Evolutionary conservation across 176 grass and related monocot genomes (phyloP), one percentile per base, ranked within the genome.

Genomic region (Elaeis guineensis): DNA sequence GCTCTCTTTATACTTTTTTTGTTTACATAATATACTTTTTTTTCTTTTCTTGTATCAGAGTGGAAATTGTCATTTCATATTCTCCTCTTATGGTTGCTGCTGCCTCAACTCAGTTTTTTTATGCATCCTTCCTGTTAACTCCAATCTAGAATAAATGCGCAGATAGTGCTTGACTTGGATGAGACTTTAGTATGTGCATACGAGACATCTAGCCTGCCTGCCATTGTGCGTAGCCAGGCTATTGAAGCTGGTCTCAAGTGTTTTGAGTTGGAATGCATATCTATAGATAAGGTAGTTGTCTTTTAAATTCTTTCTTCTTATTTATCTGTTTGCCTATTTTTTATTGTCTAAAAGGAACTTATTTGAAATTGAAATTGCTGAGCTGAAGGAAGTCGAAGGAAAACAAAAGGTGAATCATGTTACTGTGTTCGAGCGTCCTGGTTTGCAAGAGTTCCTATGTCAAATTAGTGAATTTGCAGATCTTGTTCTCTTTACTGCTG

Each of bases 101-200:
- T 44, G 1, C 11, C 11, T 44, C 9, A 44, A 44, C 35, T 2
- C 2, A 44, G 35, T 44, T 44, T 44, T 14, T 44, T 9, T 2
- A 12, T 44, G 35, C 35, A 44, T 3, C 9, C 9, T 14, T 17
- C 0, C 28, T 54, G 49, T 58, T 58, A 30, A 74, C 54, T 69
- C 53, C 78, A 54, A 79, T 26, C 55, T 66, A 19, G 7, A 4
- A 49, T 71, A 20, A 68, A 60, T 82, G 16, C 81, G 73, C 60
- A 99, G 94, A 79, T 99, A 59, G 94, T 99, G 65, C 87, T 99
- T 62, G 94, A 99, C 62, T 79, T 99, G 82, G 94, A 99, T 32
- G 88, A 99, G 79, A 99, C 94, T 74, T 77, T 99, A 83, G 88
- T 99, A 73, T 99, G 88, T 72, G 94, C 94, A 4, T 99, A 99